Base-by-base conservation (phyloP, 177 flowering plant genomes). In the Vitis hybrid region DNA sequence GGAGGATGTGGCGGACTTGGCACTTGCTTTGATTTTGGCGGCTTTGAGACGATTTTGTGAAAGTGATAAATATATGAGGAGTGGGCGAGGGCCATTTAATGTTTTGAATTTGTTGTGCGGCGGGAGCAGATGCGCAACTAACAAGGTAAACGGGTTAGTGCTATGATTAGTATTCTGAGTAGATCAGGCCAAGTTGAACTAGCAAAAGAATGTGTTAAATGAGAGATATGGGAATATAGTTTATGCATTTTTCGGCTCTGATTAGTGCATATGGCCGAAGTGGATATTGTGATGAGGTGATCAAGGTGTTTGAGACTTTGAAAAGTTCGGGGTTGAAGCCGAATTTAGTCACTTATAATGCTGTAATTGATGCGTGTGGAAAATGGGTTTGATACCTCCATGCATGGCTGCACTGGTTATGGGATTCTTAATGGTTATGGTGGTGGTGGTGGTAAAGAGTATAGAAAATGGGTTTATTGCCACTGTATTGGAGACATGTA, bases 331-430 rank as follows among this genome's bases (percentile, higher is more conserved):
- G 94, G 3, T 79, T 95, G 83, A 88, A 70, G 82, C 98, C 97
- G 0, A 95, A 95, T 81, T 82, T 93, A 68, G 97, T 95, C 10
- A 88, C 97, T 49, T 95, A 90, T 67, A 95, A 95, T 84, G 92
- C 97, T 7, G 86, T 93, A 56, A 95, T 95, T 63, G 98, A 95
- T 83, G 98, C 99, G 0, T 91, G 93, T 82, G 99, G 88, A 1
- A 95, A 95, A 82, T 97, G 97, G 54, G 98, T 22, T 22, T 22
- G 22, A 22, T 22, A 22, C 22, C 22, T 22, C 22, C 22, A 22
- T 22, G 22, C 22, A 22, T 22, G 22, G 22, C 2, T 22, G 22
- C 22, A 22, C 2, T 22, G 22, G 22, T 22, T 22, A 22, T 22
- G 0, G 2, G 22, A 22, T 1, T 22, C 22, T 22, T 22, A 22